phyloP scores from a whole-genome alignment of 768 basidiomycete species.

The Mycena filopes region DNA sequence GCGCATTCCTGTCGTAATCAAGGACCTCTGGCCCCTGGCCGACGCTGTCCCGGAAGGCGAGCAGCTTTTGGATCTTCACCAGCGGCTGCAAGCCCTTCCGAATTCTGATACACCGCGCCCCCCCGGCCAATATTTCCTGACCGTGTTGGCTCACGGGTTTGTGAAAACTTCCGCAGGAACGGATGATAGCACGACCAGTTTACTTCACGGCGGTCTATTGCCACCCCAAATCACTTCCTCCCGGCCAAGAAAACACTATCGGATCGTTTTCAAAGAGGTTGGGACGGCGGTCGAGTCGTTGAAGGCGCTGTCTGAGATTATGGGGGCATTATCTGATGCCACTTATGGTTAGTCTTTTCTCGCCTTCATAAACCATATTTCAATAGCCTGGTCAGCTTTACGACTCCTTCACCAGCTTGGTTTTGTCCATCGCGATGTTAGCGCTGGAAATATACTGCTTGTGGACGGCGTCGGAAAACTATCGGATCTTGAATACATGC shows the following conservation, averaged over 20 bases:
- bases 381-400: too few relatives aligned
- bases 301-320: not conserved
- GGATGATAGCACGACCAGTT: not conserved
- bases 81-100: not conserved
- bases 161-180: not conserved
- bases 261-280: constrained; percentile 1
- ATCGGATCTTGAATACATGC: not conserved
- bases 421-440: not conserved
- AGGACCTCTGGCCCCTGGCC: constrained; percentile 3
- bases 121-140: not conserved
- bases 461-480: constrained; percentile 2
- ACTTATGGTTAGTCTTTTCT: not conserved
- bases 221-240: not conserved
- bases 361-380: not conserved
- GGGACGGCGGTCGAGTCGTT: not conserved
- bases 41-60: not conserved
- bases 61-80: not conserved
- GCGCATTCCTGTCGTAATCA: not conserved
- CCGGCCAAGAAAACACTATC: constrained; percentile 3
- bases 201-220: not conserved
- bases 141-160: constrained; percentile 2
- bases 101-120: not conserved
- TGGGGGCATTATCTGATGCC: not conserved
- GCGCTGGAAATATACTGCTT: not conserved
- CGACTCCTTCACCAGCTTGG: too few relatives aligned